A percentile compares a stretch with the other conserved stretches of the same genome.
phyloP scores from a whole-genome alignment of 2,329 filamentous ascomycete genomes.

The Elsinoe perseae region DNA sequence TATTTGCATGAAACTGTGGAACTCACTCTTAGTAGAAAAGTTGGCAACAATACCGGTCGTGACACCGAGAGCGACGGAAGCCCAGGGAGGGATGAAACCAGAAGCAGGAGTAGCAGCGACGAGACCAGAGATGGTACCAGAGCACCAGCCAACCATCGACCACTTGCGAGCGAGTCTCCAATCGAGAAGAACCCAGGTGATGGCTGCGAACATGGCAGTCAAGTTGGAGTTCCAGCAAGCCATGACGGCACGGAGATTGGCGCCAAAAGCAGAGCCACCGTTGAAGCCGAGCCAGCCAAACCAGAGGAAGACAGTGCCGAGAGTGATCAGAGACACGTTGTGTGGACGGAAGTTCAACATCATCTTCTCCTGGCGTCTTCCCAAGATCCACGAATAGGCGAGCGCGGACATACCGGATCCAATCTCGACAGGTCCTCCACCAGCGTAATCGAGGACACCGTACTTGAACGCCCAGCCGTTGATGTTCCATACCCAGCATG shows the following conservation, averaged over 20 bases:
- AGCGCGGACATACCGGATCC: conserved; percentile 86
- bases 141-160: conserved; percentile 91
- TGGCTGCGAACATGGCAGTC: conserved; percentile 82
- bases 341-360: conserved; percentile 99
- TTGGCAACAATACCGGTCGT: conserved; percentile 65
- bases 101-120: conserved; percentile 82
- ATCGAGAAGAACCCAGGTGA: conserved; percentile 93
- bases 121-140: conserved; percentile 76
- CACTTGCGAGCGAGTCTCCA: conserved; percentile 90
- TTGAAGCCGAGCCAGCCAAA: conserved; percentile 99
- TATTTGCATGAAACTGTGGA: conserved; percentile 25
- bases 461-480: conserved; percentile 90
- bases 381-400: conserved; percentile 92
- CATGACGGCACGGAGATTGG: conserved; percentile 88
- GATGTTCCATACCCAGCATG: conserved; percentile 93
- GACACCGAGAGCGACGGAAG: conserved; percentile 53
- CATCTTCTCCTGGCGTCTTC: conserved; percentile 96
- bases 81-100: conserved; percentile 66
- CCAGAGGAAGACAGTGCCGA: conserved; percentile 93
- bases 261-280: conserved; percentile 54
- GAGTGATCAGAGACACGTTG: conserved; percentile 94
- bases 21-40: conserved; percentile 78
- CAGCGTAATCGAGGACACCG: conserved; percentile 92
- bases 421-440: conserved; percentile 95
- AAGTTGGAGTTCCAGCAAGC: conserved; percentile 97